phyloP scores from a whole-genome alignment of 2,329 filamentous ascomycete species.

The Penicillium sp. region DNA sequence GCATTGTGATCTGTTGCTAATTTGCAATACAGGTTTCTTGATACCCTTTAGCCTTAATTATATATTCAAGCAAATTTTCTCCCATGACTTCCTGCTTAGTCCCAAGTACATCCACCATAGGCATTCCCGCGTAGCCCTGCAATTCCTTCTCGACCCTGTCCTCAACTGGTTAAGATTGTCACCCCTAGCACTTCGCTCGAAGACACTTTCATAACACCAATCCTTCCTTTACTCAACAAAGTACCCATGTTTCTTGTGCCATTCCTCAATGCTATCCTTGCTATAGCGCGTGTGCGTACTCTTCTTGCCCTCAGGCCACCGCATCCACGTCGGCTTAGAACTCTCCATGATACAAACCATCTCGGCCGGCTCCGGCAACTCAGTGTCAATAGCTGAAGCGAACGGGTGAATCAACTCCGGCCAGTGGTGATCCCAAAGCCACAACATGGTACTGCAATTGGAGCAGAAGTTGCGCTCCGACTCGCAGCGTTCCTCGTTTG shows the following conservation, averaged over 20 bases:
- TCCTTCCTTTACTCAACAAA: constrained; percentile 32
- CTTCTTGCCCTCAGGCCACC: constrained; percentile 53
- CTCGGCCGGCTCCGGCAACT: constrained; percentile 47
- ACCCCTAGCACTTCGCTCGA: neutral
- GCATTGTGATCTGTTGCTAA: constrained; percentile 28
- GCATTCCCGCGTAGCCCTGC: neutral
- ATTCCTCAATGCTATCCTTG: constrained; percentile 45
- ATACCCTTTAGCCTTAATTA: neutral
- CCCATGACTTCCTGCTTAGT: neutral
- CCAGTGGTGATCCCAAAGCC: constrained; percentile 51
- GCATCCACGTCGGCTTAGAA: constrained; percentile 50
- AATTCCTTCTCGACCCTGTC: neutral
- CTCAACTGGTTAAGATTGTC: neutral
- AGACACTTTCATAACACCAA: neutral
- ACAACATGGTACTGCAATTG: constrained; percentile 51
- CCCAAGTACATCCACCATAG: neutral
- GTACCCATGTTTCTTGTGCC: constrained; percentile 48
- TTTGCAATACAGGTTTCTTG: constrained; percentile 13
- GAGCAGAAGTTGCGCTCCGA: constrained; percentile 52
- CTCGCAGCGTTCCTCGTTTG: constrained; percentile 39
- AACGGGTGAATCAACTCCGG: constrained; percentile 54
- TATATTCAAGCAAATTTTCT: neutral
- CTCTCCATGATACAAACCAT: constrained; percentile 50
- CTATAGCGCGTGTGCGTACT: constrained; percentile 43
- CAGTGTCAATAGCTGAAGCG: constrained; percentile 52